Conservation (phyloP, 2,329 filamentous ascomycete species). For the Teratosphaeria zuluensis region DNA sequence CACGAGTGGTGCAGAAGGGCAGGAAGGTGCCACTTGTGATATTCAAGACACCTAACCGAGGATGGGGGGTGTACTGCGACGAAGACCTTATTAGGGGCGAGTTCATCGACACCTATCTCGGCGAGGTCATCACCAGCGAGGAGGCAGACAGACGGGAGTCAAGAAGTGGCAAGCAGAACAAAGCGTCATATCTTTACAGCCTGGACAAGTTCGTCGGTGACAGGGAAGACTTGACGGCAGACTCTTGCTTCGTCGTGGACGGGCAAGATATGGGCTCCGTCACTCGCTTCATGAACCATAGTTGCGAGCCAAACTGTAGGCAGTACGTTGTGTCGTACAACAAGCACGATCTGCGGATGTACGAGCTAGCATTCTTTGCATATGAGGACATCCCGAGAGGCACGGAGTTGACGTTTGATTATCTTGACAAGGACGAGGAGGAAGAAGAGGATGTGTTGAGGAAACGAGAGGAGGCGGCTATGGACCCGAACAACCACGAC, state of each 20-base stretch:
- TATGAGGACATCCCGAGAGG: slow-evolving; percentile 53
- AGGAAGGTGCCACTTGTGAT: slow-evolving; percentile 63
- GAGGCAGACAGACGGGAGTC: slow-evolving; percentile 58
- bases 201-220: slow-evolving; percentile 61
- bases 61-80: slow-evolving; percentile 65
- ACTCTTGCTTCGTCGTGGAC: slow-evolving; percentile 39
- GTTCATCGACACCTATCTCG: slow-evolving; percentile 72
- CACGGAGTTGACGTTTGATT: slow-evolving; percentile 72
- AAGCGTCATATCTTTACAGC: slow-evolving; percentile 69
- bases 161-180: slow-evolving; percentile 46
- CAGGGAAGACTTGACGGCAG: slow-evolving; percentile 43
- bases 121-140: slow-evolving; percentile 42
- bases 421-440: slow-evolving; percentile 54
- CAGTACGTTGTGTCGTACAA: slow-evolving; percentile 74
- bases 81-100: slow-evolving; percentile 59
- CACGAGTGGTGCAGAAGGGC: slow-evolving; percentile 66
- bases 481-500: slow-evolving; percentile 41
- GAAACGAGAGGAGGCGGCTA: slow-evolving; percentile 29
- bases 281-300: slow-evolving; percentile 76
- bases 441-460: slow-evolving; percentile 21
- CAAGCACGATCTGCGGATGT: slow-evolving; percentile 62
- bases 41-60: slow-evolving; percentile 63
- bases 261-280: slow-evolving; percentile 71
- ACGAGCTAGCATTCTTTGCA: slow-evolving; percentile 70
- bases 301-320: slow-evolving; percentile 66